These are phyloP conservation scores for Paspalum vaginatum DNA, from an alignment of 176 grass and related monocot species.

Conservation along the genomic window DNA sequence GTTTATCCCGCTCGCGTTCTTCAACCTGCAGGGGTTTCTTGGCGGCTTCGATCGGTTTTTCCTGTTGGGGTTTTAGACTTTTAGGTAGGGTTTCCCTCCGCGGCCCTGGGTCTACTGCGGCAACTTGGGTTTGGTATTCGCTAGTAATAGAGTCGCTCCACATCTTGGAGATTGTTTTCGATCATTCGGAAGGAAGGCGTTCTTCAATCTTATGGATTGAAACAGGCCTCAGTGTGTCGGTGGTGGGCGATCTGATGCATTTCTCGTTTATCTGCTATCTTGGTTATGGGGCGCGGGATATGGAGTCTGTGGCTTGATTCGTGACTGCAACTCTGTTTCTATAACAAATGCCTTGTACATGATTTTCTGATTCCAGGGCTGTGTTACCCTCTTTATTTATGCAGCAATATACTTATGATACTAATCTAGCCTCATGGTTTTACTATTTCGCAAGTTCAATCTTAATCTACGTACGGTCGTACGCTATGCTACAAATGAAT, in stretches of 20 bases:
- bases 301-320: neutral
- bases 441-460: neutral
- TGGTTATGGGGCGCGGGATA: neutral
- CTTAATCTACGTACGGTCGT: too few species aligned
- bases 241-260: neutral
- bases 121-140: neutral
- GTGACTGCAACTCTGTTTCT: neutral
- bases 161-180: neutral
- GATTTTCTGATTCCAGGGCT: neutral
- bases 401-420: neutral
- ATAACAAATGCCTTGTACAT: neutral
- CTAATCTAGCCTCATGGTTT: neutral
- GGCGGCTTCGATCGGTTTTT: neutral
- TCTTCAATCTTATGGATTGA: neutral
- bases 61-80: conserved; percentile 7
- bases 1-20: neutral
- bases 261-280: neutral
- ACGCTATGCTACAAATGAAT: neutral
- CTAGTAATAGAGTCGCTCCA: conserved; percentile 10
- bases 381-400: neutral
- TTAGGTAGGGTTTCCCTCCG: conserved; percentile 7
- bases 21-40: neutral
- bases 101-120: neutral
- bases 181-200: neutral
- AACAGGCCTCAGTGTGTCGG: neutral